Evolutionary conservation across 2,329 filamentous ascomycete genomes (phyloP).

Genomic region (Epichloe festucae): DNA sequence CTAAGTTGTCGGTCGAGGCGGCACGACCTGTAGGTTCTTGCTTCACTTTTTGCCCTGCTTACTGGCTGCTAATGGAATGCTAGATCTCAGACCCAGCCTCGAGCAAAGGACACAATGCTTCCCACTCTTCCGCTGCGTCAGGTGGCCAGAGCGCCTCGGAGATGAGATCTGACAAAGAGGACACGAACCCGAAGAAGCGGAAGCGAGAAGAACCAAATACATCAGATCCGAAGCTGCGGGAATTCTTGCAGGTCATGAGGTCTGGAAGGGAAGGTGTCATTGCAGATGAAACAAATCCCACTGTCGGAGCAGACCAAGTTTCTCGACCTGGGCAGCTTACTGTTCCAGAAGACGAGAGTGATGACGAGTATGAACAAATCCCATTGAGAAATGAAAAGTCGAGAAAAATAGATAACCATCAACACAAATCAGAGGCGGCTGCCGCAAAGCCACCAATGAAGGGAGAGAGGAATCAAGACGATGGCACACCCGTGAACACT

Average conservation of each 20-base stretch:
- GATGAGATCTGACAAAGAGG: constrained; percentile 17
- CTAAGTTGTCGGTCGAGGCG: constrained; percentile 79
- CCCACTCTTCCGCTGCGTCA: constrained; percentile 13
- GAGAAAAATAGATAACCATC: constrained; percentile 19
- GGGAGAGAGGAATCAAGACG: constrained; percentile 5
- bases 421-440: constrained; percentile 4
- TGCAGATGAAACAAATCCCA: constrained; percentile 17
- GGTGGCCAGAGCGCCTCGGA: constrained; percentile 3
- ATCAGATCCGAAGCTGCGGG: constrained; percentile 67
- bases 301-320: constrained; percentile 9
- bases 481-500: constrained; percentile 1
- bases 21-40: constrained; percentile 56
- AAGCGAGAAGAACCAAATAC: constrained; percentile 48
- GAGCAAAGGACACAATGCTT: constrained; percentile 15
- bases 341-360: constrained; percentile 46
- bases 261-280: constrained; percentile 25
- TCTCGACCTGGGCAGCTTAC: constrained; percentile 19
- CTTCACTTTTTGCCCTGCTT: constrained; percentile 6
- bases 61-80: constrained; percentile 24
- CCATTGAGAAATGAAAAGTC: constrained; percentile 39
- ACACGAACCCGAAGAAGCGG: constrained; percentile 47
- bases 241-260: constrained; percentile 78
- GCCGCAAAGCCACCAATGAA: constrained; percentile 4
- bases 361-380: constrained; percentile 62
- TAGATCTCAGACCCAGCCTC: constrained; percentile 32